These are phyloP conservation scores for Penicillium sp. DNA, from an alignment of 2,329 filamentous ascomycete species.

Conservation along the genomic window DNA sequence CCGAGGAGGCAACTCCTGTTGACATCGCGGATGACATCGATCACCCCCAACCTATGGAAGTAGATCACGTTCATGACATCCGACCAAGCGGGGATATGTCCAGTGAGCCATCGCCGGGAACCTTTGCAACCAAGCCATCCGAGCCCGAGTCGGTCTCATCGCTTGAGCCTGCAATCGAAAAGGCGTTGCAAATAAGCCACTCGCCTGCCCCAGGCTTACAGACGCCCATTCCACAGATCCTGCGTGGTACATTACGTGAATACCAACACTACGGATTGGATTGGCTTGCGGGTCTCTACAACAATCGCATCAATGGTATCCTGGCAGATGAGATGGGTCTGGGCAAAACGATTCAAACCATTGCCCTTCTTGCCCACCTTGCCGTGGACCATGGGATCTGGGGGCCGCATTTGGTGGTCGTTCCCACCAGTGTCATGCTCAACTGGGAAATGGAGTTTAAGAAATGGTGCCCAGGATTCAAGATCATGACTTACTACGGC, in stretches of 20 bases:
- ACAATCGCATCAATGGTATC: slow-evolving; percentile 91
- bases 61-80: slow-evolving; percentile 20
- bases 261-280: slow-evolving; percentile 97
- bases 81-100: slow-evolving; percentile 36
- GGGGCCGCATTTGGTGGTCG: slow-evolving; percentile 94
- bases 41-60: slow-evolving; percentile 14
- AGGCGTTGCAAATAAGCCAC: slow-evolving; percentile 35
- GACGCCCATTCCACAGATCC: slow-evolving; percentile 74
- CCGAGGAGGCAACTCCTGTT: background rate
- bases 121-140: slow-evolving; percentile 44
- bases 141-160: slow-evolving; percentile 47
- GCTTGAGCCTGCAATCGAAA: slow-evolving; percentile 37
- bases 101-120: slow-evolving; percentile 44
- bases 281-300: slow-evolving; percentile 91
- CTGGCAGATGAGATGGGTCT: slow-evolving; percentile 98
- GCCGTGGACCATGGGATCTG: slow-evolving; percentile 87
- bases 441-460: slow-evolving; percentile 99
- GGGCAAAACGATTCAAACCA: slow-evolving; percentile 97
- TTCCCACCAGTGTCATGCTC: slow-evolving; percentile 96
- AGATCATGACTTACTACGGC: slow-evolving; percentile 95
- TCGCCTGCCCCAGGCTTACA: slow-evolving; percentile 51
- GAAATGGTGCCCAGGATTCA: slow-evolving; percentile 95
- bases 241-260: slow-evolving; percentile 85
- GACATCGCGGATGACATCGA: slow-evolving; percentile 2
- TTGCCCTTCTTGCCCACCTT: slow-evolving; percentile 86